These are phyloP conservation scores for Pseudogymnoascus sp. DNA, from an alignment of 2,329 filamentous ascomycete species.

Conservation along the genomic window DNA sequence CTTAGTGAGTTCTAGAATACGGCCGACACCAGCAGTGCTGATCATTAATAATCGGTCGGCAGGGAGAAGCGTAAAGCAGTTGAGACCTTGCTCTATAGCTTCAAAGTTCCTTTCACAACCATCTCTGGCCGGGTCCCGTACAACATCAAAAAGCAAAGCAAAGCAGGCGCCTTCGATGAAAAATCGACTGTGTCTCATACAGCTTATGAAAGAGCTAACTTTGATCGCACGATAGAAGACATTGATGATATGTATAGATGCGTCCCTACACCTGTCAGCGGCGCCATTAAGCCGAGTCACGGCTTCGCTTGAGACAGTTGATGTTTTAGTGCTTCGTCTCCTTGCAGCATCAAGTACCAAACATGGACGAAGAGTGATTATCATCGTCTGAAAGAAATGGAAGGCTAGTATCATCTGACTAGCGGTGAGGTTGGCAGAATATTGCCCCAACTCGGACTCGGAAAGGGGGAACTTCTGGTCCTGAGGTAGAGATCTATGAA, in stretches of 20 bases:
- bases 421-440: not conserved
- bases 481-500: conserved; percentile 9
- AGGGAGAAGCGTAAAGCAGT: conserved; percentile 8
- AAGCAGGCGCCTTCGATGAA: conserved; percentile 13
- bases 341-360: conserved; percentile 8
- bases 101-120: conserved; percentile 9
- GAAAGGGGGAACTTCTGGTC: conserved; percentile 9
- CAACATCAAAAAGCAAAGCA: conserved; percentile 10
- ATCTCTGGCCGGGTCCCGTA: conserved; percentile 6
- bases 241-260: conserved; percentile 4
- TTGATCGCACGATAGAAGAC: conserved; percentile 1
- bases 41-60: conserved; percentile 8
- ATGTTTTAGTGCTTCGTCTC: not conserved
- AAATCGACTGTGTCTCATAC: conserved; percentile 11
- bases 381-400: conserved; percentile 13
- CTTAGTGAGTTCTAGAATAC: conserved; percentile 5
- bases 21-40: conserved; percentile 8
- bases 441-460: not conserved
- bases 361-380: conserved; percentile 12
- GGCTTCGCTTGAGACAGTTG: not conserved
- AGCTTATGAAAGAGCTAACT: not conserved
- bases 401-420: conserved; percentile 9
- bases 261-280: not conserved
- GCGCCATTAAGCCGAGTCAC: conserved; percentile 4
- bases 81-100: conserved; percentile 3